phyloP scores from a whole-genome alignment of 495 filamentous ascomycete genomes.

The Bacidia gigantensis region DNA sequence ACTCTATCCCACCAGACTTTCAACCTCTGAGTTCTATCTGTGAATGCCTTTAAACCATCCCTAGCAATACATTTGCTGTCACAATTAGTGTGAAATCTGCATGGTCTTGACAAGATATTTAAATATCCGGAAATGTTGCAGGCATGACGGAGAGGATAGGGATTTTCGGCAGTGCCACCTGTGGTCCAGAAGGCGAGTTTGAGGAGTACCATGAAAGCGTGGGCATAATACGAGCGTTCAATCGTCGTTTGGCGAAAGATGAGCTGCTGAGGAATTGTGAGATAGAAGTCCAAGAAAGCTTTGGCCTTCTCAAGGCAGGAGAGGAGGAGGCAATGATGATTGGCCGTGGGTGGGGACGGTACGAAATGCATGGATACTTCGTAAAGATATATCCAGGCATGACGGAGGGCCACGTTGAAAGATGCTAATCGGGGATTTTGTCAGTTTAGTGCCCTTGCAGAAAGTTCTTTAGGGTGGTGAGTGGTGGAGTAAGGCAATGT shows the following conservation, averaged over 20 bases:
- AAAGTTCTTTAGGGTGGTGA: no score
- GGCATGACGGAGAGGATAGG: constrained; percentile 1
- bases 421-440: no score
- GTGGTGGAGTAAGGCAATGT: no score
- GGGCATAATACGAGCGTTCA: neutral
- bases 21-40: no score
- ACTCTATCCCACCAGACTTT: no score
- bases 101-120: no score
- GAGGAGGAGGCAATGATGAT: neutral
- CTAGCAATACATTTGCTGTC: no score
- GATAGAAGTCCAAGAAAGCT: constrained; percentile 4
- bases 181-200: neutral
- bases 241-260: neutral
- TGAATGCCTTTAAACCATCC: no score
- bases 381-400: constrained; percentile 2
- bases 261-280: neutral
- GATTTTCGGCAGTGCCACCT: neutral
- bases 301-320: constrained; percentile 6
- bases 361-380: constrained; percentile 1
- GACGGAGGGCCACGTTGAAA: neutral
- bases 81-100: no score
- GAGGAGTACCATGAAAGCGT: constrained; percentile 2
- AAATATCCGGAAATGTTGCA: constrained; percentile 3
- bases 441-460: no score
- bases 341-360: neutral